Evolutionary conservation across 257 asterid species (phyloP).

Genomic region (Fraxinus pennsylvanica): DNA sequence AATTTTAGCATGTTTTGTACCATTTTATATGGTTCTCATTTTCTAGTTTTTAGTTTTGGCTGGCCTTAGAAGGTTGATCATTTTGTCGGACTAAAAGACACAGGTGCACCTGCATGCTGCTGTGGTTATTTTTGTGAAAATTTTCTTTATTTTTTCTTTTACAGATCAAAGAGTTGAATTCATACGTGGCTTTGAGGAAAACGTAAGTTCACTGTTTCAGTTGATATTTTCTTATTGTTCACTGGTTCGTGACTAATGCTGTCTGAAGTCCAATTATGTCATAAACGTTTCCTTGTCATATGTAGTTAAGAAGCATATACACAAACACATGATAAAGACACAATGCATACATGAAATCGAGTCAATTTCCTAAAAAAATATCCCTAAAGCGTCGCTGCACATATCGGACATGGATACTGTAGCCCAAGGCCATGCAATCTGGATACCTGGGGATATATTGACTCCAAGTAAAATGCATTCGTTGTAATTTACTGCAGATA

Average conservation of each 20-base stretch:
- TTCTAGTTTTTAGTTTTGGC: slow-evolving; percentile 7
- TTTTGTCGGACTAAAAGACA: slow-evolving; percentile 17
- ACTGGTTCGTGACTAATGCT: slow-evolving; percentile 14
- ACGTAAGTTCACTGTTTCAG: slow-evolving; percentile 60
- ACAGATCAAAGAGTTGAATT: slow-evolving; percentile 96
- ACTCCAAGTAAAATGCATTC: slow-evolving; percentile 11
- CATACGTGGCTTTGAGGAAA: slow-evolving; percentile 91
- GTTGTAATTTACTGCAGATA: not conserved
- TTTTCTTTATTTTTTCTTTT: slow-evolving; percentile 23
- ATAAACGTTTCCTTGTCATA: not conserved
- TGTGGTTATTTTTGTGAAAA: not conserved
- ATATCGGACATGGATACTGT: not conserved
- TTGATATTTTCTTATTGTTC: slow-evolving; percentile 23
- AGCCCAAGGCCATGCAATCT: not conserved
- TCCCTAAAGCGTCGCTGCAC: not conserved
- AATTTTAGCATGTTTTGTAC: not conserved
- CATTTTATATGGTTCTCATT: slow-evolving; percentile 3
- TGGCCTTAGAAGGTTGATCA: slow-evolving; percentile 4
- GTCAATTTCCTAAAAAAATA: not conserved
- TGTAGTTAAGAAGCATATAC: not conserved
- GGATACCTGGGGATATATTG: not conserved
- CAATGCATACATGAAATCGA: not conserved
- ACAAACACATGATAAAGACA: not conserved
- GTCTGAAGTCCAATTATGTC: slow-evolving; percentile 4
- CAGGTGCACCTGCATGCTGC: slow-evolving; percentile 19